Base-by-base conservation (phyloP, 2,329 filamentous ascomycete species). In the Colletotrichum magnum region DNA sequence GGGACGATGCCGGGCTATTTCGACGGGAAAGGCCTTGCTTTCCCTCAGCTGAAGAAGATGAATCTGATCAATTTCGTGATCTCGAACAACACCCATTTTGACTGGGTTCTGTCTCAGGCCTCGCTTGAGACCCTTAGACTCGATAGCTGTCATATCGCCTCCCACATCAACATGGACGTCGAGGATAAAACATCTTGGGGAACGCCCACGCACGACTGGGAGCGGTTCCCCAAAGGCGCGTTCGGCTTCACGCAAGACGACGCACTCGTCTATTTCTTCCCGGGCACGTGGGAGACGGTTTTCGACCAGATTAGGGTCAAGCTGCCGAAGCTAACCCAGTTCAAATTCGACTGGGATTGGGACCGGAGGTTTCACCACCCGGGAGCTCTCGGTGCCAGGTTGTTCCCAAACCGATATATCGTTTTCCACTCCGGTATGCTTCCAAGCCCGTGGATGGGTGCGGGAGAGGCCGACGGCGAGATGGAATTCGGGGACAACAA, bases 91-190 rank as follows among this genome's bases (percentile, higher is more conserved):
- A 69, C 75, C 6, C 74, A 77, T 0, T 71, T 75, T 13, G 72
- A 75, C 6, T 78, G 74, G 76, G 70, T 77, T 24, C 60, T 75
- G 2, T 10, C 54, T 0, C 72, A 73, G 6, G 24, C 50, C 4
- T 62, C 73, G 1, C 62, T 76, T 0, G 58, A 16, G 1, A 48
- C 26, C 0, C 58, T 76, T 1, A 36, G 59, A 0, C 28, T 76
- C 2, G 50, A 71, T 13, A 48, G 12, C 1, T 75, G 73, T 43
- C 6, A 64, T 56, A 51, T 74, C 28, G 71, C 47, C 0, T 71
- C 73, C 0, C 65, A 74, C 39, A 26, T 71, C 18, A 13, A 9
- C 6, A 6, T 69, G 26, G 2, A 13, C 12, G 18, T 28, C 3
- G 6, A 45, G 0, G 26, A 50, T 0, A 24, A 66, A 2, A 6